A percentile compares a stretch with the other conserved stretches of the same genome.
These are phyloP conservation scores for Pythium grandisporangium DNA, from an alignment of 352 stramenopile species.

Conservation along the genomic window DNA sequence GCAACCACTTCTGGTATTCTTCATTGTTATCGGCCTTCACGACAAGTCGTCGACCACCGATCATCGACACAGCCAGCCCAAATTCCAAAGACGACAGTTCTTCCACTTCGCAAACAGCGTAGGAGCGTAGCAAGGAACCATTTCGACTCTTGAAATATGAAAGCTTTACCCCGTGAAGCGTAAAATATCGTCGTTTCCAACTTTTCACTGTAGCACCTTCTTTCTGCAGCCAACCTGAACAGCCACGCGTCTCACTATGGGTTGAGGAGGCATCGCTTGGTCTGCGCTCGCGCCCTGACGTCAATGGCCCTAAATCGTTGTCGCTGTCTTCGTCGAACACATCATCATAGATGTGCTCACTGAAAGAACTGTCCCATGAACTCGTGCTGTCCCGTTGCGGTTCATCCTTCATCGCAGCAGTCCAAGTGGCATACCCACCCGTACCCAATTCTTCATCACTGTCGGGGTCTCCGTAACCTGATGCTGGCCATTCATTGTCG, in stretches of 20 bases:
- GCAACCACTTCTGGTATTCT: conserved; percentile 56
- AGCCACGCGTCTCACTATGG: conserved; percentile 16
- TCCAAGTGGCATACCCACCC: conserved; percentile 32
- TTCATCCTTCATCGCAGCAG: conserved; percentile 46
- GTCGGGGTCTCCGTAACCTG: conserved; percentile 1
- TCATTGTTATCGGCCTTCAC: conserved; percentile 52
- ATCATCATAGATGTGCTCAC: conserved; percentile 7
- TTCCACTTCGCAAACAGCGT: conserved; percentile 25
- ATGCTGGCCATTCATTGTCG: not conserved
- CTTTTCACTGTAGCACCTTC: conserved; percentile 53
- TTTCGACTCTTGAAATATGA: conserved; percentile 73
- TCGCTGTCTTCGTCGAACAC: conserved; percentile 1
- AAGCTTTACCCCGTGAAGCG: conserved; percentile 50
- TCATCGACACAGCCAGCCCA: conserved; percentile 34
- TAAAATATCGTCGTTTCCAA: conserved; percentile 75
- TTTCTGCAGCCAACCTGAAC: conserved; percentile 64
- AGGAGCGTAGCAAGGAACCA: conserved; percentile 35
- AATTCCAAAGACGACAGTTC: conserved; percentile 23
- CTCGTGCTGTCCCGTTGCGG: conserved; percentile 15
- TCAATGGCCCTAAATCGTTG: not conserved
- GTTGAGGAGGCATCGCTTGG: conserved; percentile 15
- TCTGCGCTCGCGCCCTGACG: conserved; percentile 14
- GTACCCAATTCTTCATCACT: conserved; percentile 14
- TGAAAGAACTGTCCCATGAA: conserved; percentile 23
- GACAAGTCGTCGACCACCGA: conserved; percentile 33